These are phyloP conservation scores for Tympanopsis confertula DNA, from an alignment of 2,329 filamentous ascomycete species.

Conservation along the genomic window DNA sequence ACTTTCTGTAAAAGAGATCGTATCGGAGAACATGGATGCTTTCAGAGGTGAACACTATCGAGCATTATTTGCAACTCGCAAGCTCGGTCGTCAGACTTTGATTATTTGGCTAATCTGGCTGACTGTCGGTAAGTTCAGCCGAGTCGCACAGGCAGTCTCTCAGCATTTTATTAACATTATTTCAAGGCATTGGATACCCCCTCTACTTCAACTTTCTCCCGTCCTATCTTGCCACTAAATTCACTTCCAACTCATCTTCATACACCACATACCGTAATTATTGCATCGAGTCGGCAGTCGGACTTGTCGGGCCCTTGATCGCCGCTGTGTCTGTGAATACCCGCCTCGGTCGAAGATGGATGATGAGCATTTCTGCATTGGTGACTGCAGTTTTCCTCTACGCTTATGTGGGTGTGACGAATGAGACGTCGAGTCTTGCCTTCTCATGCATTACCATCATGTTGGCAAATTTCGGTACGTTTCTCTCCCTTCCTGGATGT, in stretches of 20 bases:
- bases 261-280: not conserved
- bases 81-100: slow-evolving; percentile 11
- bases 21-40: not conserved
- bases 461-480: slow-evolving; percentile 26
- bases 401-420: no score
- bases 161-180: no score
- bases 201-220: no score
- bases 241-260: not conserved
- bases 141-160: no score
- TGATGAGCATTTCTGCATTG: no score
- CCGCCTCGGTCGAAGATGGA: no score
- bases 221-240: no score
- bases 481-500: slow-evolving; percentile 8
- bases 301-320: not conserved
- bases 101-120: slow-evolving; percentile 18
- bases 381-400: no score
- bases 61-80: slow-evolving; percentile 5
- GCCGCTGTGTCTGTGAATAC: no score
- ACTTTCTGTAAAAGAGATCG: not conserved
- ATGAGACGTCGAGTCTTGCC: no score
- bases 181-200: no score
- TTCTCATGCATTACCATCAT: slow-evolving; percentile 19
- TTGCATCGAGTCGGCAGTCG: not conserved
- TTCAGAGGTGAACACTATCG: not conserved
- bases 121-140: slow-evolving; percentile 17